A percentile compares a stretch with the other conserved stretches of the same genome.
Conservation (phyloP, 2,329 filamentous ascomycete species). For the Fusarium anguioides region DNA sequence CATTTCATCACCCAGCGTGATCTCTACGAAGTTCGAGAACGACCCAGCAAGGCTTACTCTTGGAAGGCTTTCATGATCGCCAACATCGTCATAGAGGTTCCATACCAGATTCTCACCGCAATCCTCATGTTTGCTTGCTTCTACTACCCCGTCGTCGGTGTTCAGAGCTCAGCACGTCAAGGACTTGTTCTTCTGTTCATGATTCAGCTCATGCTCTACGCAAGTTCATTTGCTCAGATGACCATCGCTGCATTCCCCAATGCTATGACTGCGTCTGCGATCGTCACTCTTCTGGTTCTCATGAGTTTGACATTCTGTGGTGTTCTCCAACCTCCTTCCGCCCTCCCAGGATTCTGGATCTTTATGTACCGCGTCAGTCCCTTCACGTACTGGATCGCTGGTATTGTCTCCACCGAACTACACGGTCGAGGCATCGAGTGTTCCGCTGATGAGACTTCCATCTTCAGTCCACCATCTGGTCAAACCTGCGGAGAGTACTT, state of each 20-base stretch:
- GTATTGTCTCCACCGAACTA: slow-evolving; percentile 54
- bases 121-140: slow-evolving; percentile 73
- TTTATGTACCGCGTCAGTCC: slow-evolving; percentile 77
- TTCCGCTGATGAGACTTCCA: slow-evolving; percentile 64
- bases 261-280: slow-evolving; percentile 62
- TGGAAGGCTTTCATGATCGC: slow-evolving; percentile 79
- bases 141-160: slow-evolving; percentile 72
- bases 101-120: slow-evolving; percentile 74
- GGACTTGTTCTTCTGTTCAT: slow-evolving; percentile 73
- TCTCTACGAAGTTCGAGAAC: slow-evolving; percentile 81
- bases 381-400: slow-evolving; percentile 72
- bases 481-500: slow-evolving; percentile 61
- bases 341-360: slow-evolving; percentile 74
- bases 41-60: slow-evolving; percentile 78
- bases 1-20: slow-evolving; percentile 79
- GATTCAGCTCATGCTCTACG: slow-evolving; percentile 76
- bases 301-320: slow-evolving; percentile 50
- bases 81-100: slow-evolving; percentile 78
- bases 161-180: slow-evolving; percentile 65
- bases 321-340: slow-evolving; percentile 65
- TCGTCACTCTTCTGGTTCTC: slow-evolving; percentile 65
- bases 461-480: slow-evolving; percentile 70
- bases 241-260: slow-evolving; percentile 76
- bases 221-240: slow-evolving; percentile 78
- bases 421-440: slow-evolving; percentile 54